phyloP scores from a whole-genome alignment of 2,329 filamentous ascomycete species.

The Mycosphaerelloides madeirae region DNA sequence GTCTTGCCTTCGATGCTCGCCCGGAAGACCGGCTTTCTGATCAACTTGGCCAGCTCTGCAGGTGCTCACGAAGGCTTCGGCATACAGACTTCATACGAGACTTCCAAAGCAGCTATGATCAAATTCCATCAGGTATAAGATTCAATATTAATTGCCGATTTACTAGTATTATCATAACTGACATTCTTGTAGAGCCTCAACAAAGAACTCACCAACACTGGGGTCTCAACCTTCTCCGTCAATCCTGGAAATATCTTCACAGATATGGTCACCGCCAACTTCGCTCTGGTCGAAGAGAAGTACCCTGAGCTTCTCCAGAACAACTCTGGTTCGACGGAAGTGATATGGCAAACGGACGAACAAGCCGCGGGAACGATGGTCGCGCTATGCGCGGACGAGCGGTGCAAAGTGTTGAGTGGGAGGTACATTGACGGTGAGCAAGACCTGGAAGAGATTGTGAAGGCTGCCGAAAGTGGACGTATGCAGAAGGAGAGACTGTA shows the following conservation, averaged over 20 bases:
- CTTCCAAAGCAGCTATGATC: constrained; percentile 1
- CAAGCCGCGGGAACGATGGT: constrained; percentile 4
- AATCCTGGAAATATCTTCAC: constrained; percentile 1
- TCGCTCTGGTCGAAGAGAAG: not conserved
- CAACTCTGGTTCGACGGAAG: not conserved
- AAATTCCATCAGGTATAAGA: constrained; percentile 3
- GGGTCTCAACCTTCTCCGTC: constrained; percentile 1
- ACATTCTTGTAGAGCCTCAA: too few relatives aligned
- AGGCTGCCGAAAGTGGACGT: constrained; percentile 4
- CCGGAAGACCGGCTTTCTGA: constrained; percentile 3
- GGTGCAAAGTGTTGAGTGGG: constrained; percentile 4
- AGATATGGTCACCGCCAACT: not conserved
- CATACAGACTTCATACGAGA: constrained; percentile 2
- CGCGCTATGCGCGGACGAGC: constrained; percentile 8
- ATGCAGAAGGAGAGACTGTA: constrained; percentile 8
- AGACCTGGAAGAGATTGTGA: constrained; percentile 5
- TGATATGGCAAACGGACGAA: constrained; percentile 5
- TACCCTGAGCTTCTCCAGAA: not conserved
- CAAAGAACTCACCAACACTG: not conserved
- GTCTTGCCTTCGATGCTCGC: constrained; percentile 4
- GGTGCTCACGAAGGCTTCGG: constrained; percentile 1
- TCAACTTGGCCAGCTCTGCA: constrained; percentile 3
- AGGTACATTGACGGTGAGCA: constrained; percentile 7
- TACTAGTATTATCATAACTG: too few relatives aligned
- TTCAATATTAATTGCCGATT: too few relatives aligned